These are phyloP conservation scores for Perkinsus marinus DNA, from an alignment of 169 alveolate species.

Conservation along the genomic window DNA sequence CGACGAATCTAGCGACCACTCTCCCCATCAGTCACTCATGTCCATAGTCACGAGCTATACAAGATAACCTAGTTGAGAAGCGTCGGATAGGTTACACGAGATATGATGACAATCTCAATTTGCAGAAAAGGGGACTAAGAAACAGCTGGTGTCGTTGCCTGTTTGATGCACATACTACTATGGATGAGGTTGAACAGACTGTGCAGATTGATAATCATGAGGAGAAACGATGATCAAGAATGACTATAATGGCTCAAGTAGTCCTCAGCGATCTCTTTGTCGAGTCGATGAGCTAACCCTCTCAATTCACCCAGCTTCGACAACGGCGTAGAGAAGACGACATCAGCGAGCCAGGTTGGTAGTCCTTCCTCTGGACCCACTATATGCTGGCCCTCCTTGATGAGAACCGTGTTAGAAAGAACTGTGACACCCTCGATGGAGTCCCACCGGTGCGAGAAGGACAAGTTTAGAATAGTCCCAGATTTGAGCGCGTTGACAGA, in stretches of 20 bases:
- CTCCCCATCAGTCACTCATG: too few species aligned
- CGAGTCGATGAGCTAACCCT: neutral
- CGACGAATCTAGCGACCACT: too few species aligned
- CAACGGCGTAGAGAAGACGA: neutral
- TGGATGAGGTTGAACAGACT: too few species aligned
- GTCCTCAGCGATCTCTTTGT: neutral
- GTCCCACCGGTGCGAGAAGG: neutral
- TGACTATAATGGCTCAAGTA: neutral
- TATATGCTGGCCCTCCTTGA: neutral
- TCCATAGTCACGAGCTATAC: too few species aligned
- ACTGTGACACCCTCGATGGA: neutral
- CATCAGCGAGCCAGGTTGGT: neutral
- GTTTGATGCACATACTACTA: too few species aligned
- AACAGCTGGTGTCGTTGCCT: too few species aligned
- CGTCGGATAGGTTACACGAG: too few species aligned
- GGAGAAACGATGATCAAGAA: neutral
- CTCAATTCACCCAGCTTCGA: neutral
- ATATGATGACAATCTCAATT: too few species aligned
- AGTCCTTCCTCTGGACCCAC: neutral
- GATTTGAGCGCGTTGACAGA: neutral
- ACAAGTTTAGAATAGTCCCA: neutral
- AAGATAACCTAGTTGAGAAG: too few species aligned
- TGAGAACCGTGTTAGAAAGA: neutral
- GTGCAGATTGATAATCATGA: too few species aligned
- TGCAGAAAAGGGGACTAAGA: too few species aligned